These are phyloP conservation scores for Phytophthora uliginosa DNA, from an alignment of 352 stramenopile species.

Conservation along the genomic window DNA sequence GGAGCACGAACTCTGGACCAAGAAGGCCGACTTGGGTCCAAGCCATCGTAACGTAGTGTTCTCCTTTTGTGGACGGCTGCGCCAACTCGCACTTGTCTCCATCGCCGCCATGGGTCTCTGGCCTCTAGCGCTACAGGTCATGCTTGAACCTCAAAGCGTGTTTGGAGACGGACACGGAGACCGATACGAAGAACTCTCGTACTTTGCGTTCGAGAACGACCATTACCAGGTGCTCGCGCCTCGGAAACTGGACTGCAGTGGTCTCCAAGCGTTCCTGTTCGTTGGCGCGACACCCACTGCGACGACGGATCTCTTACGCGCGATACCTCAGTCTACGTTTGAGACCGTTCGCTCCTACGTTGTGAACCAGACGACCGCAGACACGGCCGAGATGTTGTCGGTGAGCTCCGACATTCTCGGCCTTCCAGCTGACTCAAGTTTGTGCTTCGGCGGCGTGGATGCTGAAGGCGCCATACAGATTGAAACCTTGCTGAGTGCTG, in stretches of 20 bases:
- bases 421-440: constrained; percentile 24
- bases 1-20: constrained; percentile 1
- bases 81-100: constrained; percentile 37
- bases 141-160: constrained; percentile 40
- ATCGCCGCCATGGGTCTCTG: constrained; percentile 51
- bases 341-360: constrained; percentile 29
- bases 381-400: constrained; percentile 16
- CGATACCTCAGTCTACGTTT: constrained; percentile 30
- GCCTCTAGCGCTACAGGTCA: constrained; percentile 42
- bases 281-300: constrained; percentile 1
- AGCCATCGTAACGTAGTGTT: constrained; percentile 10
- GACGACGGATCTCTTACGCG: constrained; percentile 36
- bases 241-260: constrained; percentile 29
- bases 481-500: constrained; percentile 37
- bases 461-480: constrained; percentile 41
- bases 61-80: constrained; percentile 22
- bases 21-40: constrained; percentile 5
- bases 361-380: constrained; percentile 34
- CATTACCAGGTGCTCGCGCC: constrained; percentile 48
- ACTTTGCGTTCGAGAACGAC: constrained; percentile 46
- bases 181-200: constrained; percentile 46
- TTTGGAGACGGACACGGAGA: constrained; percentile 58
- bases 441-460: constrained; percentile 49
- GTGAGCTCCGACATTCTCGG: constrained; percentile 36
- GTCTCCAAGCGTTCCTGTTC: constrained; percentile 35